phyloP scores from a whole-genome alignment of 345 rosid genomes.

The Eucalyptus viminalis region DNA sequence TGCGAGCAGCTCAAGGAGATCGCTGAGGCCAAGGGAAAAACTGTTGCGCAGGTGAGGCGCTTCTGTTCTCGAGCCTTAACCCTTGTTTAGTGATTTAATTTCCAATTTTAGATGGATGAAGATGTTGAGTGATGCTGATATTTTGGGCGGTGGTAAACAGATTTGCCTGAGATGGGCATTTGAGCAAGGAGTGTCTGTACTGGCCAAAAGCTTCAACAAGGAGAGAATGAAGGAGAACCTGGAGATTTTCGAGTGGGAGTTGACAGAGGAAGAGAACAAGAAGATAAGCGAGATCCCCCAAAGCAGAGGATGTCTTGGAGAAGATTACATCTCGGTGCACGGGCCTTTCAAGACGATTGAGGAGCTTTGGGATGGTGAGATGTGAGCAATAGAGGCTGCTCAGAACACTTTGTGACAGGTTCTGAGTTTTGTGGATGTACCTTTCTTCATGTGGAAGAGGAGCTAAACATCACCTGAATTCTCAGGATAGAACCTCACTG shows the following conservation, averaged over 20 bases:
- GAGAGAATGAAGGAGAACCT: conserved; percentile 3
- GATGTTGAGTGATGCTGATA: background rate
- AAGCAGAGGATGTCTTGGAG: conserved; percentile 1
- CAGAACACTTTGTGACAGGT: background rate
- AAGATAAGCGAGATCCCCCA: background rate
- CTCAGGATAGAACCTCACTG: background rate
- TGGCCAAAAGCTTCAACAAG: conserved; percentile 6
- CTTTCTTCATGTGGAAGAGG: background rate
- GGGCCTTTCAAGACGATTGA: background rate
- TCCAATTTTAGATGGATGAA: background rate
- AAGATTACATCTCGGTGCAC: background rate
- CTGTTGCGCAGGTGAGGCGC: conserved; percentile 56
- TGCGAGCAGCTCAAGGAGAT: conserved; percentile 51
- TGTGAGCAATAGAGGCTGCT: background rate
- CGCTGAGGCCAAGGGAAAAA: conserved; percentile 50
- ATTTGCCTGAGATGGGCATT: conserved; percentile 3
- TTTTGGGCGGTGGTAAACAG: background rate
- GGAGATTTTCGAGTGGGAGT: background rate
- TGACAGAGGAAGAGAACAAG: background rate
- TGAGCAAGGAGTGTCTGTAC: background rate
- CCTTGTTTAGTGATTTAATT: background rate
- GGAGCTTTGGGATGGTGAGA: conserved; percentile 2
- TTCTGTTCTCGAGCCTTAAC: background rate
- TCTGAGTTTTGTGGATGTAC: background rate
- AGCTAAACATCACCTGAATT: background rate